A percentile compares a stretch with the other conserved stretches of the same genome.
Conservation (phyloP, 345 rosid species). For the Ceriops decandra region DNA sequence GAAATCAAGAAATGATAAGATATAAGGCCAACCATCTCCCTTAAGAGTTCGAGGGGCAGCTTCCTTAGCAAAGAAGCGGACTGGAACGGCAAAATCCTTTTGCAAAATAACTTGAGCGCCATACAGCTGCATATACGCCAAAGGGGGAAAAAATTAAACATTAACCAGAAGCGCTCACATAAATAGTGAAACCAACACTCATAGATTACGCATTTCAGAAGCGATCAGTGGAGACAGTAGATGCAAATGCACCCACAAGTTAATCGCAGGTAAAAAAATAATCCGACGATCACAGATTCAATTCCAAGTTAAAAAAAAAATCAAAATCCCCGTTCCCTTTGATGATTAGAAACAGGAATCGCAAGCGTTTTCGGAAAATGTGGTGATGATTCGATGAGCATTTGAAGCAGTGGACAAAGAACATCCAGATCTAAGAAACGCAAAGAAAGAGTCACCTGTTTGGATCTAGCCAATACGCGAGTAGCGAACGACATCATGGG, state of each 20-base stretch:
- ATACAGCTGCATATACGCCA: slow-evolving; percentile 46
- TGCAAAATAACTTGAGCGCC: slow-evolving; percentile 44
- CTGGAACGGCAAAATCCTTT: slow-evolving; percentile 47
- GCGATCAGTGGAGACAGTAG: neutral
- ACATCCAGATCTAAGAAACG: neutral
- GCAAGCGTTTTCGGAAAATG: neutral
- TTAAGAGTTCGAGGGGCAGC: slow-evolving; percentile 61
- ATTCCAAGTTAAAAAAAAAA: neutral
- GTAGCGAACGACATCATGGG: slow-evolving; percentile 62
- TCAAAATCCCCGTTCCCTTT: neutral
- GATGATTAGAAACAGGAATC: neutral
- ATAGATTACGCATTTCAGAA: neutral
- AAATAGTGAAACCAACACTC: neutral
- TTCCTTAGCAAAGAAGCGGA: slow-evolving; percentile 70
- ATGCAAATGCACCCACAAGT: neutral
- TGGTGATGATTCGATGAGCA: neutral
- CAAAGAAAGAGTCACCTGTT: slow-evolving; percentile 47
- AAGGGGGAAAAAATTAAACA: neutral
- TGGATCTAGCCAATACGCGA: slow-evolving; percentile 69
- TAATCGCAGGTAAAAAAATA: neutral
- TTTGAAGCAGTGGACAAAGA: neutral
- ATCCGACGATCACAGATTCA: neutral
- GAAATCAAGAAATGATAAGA: neutral
- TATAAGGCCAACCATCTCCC: slow-evolving; percentile 76
- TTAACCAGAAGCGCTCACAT: neutral